Evolutionary conservation across 192 early-diverging fungal species (phyloP).

Genomic region (Podila clonocystis): DNA sequence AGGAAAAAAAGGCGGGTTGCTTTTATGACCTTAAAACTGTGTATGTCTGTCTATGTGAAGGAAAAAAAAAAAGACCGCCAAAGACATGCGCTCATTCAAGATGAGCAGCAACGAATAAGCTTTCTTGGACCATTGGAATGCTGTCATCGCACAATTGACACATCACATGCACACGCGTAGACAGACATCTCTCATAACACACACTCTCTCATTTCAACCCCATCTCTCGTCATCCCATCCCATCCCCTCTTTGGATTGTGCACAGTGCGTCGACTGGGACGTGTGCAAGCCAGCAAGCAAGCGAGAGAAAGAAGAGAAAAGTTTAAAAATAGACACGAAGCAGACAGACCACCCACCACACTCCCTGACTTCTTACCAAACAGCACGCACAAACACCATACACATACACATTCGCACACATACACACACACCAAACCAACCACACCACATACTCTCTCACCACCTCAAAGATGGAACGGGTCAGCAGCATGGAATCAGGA

Average conservation of each 20-base stretch:
- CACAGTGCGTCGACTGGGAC: too few relatives aligned
- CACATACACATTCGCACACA: neutral
- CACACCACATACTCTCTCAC: neutral
- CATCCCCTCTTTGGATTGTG: too few relatives aligned
- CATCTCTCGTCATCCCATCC: neutral
- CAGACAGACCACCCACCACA: too few relatives aligned
- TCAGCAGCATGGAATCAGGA: constrained; percentile 3
- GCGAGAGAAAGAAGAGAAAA: neutral
- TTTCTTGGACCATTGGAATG: too few relatives aligned
- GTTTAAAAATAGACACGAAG: neutral
- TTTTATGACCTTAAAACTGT: too few relatives aligned
- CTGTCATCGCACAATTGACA: too few relatives aligned
- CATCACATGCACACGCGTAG: neutral
- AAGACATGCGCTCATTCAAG: neutral
- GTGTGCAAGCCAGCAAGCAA: too few relatives aligned
- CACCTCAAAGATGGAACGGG: constrained; percentile 4
- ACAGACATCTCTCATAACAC: neutral
- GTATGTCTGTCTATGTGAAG: too few relatives aligned
- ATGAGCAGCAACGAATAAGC: too few relatives aligned
- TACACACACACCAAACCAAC: neutral
- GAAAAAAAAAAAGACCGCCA: neutral
- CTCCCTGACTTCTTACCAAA: neutral
- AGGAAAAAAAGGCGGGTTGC: too few relatives aligned
- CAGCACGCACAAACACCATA: neutral
- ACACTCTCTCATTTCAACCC: neutral